Evolutionary conservation across 345 rosid genomes (phyloP), one percentile per base, ranked within the genome.

Genomic region (Eucalyptus victrix): DNA sequence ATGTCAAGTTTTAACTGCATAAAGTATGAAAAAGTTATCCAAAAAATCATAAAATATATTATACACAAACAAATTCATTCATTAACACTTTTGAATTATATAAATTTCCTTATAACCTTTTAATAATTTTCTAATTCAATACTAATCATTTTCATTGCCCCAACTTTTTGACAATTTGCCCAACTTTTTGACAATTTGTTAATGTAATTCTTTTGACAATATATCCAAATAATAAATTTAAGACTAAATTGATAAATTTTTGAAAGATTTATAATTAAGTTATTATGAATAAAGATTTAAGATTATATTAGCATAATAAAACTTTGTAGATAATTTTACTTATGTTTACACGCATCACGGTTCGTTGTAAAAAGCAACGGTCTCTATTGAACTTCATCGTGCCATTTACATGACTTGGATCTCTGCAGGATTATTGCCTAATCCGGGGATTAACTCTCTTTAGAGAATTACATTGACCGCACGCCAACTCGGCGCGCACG

Each of bases 261-360:
- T 5, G 1, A 8, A 21, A 21, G 2, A 54, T 54, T 19, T 21
- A 23, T 21, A 17, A 56, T 0, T 56, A 23, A 23, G 5, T 56
- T 56, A 1, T 0, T 23, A 2, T 1, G 0, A 23, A 56, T 21
- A 24, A 56, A 56, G 1, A 24, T 23, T 23, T 56, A 56, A 26
- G 6, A 26, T 0, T 13, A 12, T 1, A 53, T 53, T 19, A 3
- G 4, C 0, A 19, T 0, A 8, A 53, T 53, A 53, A 53, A 0
- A 53, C 24, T 53, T 53, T 53, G 10, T 53, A 4, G 10, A 53
- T 19, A 0, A 19, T 53, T 53, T 53, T 7, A 53, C 5, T 8
- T 3, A 8, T 19, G 5, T 53, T 53, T 53, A 8, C 58, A 53
- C 11, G 10, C 26, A 21, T 53, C 0, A 1, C 4, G 2, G 0